Base-by-base conservation (phyloP, 805 yeast genomes). In the Cyberlindnera xylosilytica region DNA sequence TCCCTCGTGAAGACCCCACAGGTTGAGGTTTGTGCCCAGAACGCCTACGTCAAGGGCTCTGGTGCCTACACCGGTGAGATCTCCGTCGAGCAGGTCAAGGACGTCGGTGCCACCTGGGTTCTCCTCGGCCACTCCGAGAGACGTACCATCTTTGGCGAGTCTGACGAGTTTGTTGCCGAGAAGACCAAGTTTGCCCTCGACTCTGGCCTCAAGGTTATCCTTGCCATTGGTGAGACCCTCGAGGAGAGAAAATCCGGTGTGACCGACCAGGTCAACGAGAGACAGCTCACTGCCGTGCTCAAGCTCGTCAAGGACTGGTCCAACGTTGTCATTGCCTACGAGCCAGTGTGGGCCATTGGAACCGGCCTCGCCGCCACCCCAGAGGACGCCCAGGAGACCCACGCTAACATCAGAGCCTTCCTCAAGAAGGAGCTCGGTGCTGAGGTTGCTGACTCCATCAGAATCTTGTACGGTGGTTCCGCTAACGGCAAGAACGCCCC, bases 291-390 rank as follows among this genome's bases (percentile, higher is more conserved):
- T 56, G 97, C 98, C 50, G 97, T 85, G 49, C 71, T 85, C 61
- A 84, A 80, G 65, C 74, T 83, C 49, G 82, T 88, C 51, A 61
- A 66, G 61, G 97, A 90, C 81, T 91, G 98, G 98, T 61, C 84
- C 52, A 77, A 86, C 69, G 76, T 93, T 56, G 98, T 93, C 54
- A 73, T 93, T 68, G 99, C 99, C 62, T 93, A 93, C 75, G 99
- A 93, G 76, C 99, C 99, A 60, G 96, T 93, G 57, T 93, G 99
- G 99, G 99, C 99, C 60, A 93, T 93, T 61, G 99, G 99, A 69
- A 90, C 98, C 58, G 99, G 99, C 65, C 81, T 93, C 64, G 97
- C 98, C 61, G 98, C 99, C 50, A 93, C 99, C 58, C 89, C 99
- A 57, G 87, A 85, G 56, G 99, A 93, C 66, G 99, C 99, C 57